A percentile compares a stretch with the other conserved stretches of the same genome.
These are phyloP conservation scores for Wickerhamiella azymoides DNA, from an alignment of 805 yeast genomes.

Conservation along the genomic window DNA sequence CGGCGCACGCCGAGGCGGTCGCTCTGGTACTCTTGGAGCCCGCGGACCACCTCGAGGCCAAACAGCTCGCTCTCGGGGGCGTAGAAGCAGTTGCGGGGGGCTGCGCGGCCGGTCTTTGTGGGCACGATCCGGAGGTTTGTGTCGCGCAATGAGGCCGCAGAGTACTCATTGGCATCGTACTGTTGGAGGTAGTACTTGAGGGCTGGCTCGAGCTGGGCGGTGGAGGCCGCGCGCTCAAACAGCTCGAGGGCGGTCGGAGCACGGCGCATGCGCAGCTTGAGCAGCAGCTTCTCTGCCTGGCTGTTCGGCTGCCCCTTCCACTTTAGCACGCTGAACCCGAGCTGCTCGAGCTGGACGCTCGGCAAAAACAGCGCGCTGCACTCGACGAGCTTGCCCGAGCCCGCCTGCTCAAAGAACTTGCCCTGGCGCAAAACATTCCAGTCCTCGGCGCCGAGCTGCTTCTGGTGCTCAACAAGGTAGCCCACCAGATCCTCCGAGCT, in stretches of 20 bases:
- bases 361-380: constrained; percentile 23
- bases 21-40: constrained; percentile 17
- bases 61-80: constrained; percentile 19
- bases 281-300: constrained; percentile 22
- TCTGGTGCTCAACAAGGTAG: constrained; percentile 22
- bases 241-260: constrained; percentile 20
- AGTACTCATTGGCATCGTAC: constrained; percentile 18
- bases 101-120: constrained; percentile 6
- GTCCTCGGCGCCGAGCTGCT: constrained; percentile 21
- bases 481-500: constrained; percentile 25
- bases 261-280: constrained; percentile 21
- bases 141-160: neutral
- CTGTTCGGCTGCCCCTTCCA: constrained; percentile 19
- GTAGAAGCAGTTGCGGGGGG: constrained; percentile 19
- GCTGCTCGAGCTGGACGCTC: constrained; percentile 13
- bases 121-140: constrained; percentile 16
- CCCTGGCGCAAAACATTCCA: constrained; percentile 22
- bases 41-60: constrained; percentile 21
- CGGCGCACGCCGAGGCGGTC: constrained; percentile 23
- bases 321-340: constrained; percentile 22
- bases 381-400: constrained; percentile 9
- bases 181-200: constrained; percentile 21
- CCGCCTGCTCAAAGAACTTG: constrained; percentile 20
- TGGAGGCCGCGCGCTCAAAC: constrained; percentile 13
- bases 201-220: constrained; percentile 14